phyloP scores from a whole-genome alignment of 2,329 filamentous ascomycete genomes.

The Aphanocladium album region DNA sequence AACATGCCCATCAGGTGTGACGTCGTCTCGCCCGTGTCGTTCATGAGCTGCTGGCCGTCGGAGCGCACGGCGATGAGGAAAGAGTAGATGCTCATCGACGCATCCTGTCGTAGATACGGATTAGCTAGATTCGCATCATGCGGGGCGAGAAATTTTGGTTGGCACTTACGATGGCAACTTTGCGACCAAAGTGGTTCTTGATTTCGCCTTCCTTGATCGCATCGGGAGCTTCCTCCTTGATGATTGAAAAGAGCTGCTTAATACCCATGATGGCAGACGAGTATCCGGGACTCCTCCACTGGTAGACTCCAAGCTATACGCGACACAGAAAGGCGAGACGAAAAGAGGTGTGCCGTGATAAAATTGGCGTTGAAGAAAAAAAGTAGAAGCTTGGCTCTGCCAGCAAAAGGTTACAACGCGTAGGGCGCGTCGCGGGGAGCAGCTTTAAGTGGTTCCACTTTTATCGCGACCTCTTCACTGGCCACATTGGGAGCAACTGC shows the following conservation, averaged over 20 bases:
- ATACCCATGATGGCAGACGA: conserved; percentile 49
- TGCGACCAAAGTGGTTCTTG: conserved; percentile 97
- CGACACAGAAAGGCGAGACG: too few relatives aligned
- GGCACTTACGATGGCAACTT: conserved; percentile 83
- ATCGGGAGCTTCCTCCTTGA: conserved; percentile 90
- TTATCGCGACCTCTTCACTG: conserved; percentile 11
- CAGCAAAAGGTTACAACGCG: conserved; percentile 1
- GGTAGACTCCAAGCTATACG: background rate
- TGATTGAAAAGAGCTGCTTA: conserved; percentile 72
- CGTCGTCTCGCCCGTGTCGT: conserved; percentile 90
- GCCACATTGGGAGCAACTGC: conserved; percentile 6
- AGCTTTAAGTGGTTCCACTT: conserved; percentile 18
- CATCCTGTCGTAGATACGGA: conserved; percentile 27
- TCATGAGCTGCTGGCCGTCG: conserved; percentile 93
- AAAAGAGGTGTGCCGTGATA: background rate
- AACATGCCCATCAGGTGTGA: conserved; percentile 99
- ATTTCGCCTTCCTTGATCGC: conserved; percentile 96
- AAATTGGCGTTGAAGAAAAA: background rate
- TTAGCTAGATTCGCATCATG: background rate
- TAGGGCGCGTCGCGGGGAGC: conserved; percentile 8
- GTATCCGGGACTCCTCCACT: background rate
- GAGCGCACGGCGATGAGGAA: conserved; percentile 97
- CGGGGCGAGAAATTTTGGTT: too few relatives aligned
- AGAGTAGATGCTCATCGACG: conserved; percentile 97
- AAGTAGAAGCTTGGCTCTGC: background rate